A percentile compares a stretch with the other conserved stretches of the same genome.
Conservation (phyloP, 1,284 basidiomycete genomes). For the Fistulinella cinereoalba region DNA sequence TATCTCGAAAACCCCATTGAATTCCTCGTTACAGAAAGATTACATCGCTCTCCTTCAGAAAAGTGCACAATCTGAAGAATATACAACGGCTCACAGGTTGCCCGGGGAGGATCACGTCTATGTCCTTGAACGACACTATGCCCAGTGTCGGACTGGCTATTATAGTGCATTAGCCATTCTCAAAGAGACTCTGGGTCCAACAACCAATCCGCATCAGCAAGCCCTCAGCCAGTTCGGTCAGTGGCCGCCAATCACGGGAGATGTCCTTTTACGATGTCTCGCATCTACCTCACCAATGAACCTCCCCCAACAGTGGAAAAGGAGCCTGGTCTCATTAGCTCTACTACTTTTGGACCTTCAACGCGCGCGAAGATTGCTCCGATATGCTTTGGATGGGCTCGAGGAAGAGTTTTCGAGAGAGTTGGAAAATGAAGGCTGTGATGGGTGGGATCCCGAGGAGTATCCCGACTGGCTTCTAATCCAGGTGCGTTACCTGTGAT, state of each 20-base stretch:
- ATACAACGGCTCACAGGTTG: not conserved
- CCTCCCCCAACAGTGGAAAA: constrained; percentile 28
- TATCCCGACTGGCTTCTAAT: constrained; percentile 46
- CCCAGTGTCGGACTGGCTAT: constrained; percentile 4
- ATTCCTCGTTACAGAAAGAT: not conserved
- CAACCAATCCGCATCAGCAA: constrained; percentile 8
- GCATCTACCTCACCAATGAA: constrained; percentile 11
- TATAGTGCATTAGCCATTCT: constrained; percentile 7
- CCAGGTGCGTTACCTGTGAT: constrained; percentile 33
- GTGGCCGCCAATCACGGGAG: constrained; percentile 32
- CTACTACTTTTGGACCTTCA: constrained; percentile 33
- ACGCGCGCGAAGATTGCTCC: constrained; percentile 23
- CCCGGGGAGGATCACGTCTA: constrained; percentile 4
- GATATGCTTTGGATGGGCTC: constrained; percentile 1
- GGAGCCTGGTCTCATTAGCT: constrained; percentile 27
- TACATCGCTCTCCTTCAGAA: not conserved
- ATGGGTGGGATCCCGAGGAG: constrained; percentile 12
- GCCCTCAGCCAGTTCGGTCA: constrained; percentile 19
- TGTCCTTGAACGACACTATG: constrained; percentile 10
- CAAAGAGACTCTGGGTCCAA: not conserved
- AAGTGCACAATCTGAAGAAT: not conserved
- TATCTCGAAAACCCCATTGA: too few relatives aligned
- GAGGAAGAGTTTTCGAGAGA: constrained; percentile 35
- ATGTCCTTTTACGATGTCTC: constrained; percentile 26
- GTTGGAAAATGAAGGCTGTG: constrained; percentile 22